Conservation (phyloP, 805 yeast genomes). For the Saturnispora gosingensis region DNA sequence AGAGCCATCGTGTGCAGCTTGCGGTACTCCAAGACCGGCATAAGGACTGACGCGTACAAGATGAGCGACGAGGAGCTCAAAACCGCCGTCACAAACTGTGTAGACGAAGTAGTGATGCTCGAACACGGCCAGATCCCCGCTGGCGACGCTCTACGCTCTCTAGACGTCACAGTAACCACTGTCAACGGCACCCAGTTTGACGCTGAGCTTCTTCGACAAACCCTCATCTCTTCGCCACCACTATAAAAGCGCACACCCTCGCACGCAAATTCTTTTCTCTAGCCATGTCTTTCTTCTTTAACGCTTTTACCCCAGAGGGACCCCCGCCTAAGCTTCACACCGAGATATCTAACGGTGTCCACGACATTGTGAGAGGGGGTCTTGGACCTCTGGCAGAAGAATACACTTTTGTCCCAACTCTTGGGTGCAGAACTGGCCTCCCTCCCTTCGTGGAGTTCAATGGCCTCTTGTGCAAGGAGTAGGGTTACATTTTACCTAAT, state of each 20-base stretch:
- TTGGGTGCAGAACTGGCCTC: constrained; percentile 10
- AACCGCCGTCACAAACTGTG: not conserved
- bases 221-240: not conserved
- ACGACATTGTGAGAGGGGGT: constrained; percentile 7
- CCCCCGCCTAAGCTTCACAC: constrained; percentile 3
- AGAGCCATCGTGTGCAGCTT: not conserved
- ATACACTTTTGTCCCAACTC: constrained; percentile 1
- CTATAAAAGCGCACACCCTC: not conserved
- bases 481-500: not conserved
- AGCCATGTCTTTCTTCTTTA: not conserved
- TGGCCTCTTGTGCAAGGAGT: constrained; percentile 10
- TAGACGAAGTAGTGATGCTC: constrained; percentile 2
- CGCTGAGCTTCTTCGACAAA: constrained; percentile 3
- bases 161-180: not conserved
- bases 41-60: not conserved
- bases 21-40: constrained; percentile 1
- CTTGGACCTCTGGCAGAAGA: not conserved
- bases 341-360: constrained; percentile 5
- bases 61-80: not conserved
- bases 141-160: not conserved
- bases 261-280: not conserved
- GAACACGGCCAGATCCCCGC: not conserved
- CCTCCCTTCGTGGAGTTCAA: constrained; percentile 9
- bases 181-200: not conserved
- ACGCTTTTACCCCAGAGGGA: constrained; percentile 5